Percentiles rank a stretch among this genome's conserved stretches.
These are phyloP conservation scores for Torulaspora delbrueckii DNA, from an alignment of 805 yeast species.

Conservation along the genomic window DNA sequence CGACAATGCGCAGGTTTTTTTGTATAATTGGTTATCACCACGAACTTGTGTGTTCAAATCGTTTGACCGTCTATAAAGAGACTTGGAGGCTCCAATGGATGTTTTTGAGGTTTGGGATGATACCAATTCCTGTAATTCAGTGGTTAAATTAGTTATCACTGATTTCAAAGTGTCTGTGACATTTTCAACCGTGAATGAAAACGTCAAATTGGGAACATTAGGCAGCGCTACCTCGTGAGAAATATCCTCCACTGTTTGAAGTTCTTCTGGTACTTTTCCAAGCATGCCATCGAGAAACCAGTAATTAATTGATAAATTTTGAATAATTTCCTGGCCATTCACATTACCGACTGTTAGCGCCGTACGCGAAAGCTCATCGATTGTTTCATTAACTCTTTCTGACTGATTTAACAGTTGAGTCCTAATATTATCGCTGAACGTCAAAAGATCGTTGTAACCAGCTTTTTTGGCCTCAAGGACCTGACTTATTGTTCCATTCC, in stretches of 20 bases:
- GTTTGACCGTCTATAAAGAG: not conserved
- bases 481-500: conserved; percentile 10
- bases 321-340: not conserved
- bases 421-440: conserved; percentile 11
- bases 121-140: not conserved
- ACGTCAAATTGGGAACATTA: not conserved
- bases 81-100: no score
- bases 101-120: not conserved
- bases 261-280: conserved; percentile 8
- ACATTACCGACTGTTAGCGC: conserved; percentile 11
- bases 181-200: not conserved
- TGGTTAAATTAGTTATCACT: not conserved
- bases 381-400: conserved; percentile 12
- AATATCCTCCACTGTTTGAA: not conserved
- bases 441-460: conserved; percentile 3
- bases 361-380: conserved; percentile 9
- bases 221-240: not conserved
- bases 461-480: conserved; percentile 4
- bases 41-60: not conserved
- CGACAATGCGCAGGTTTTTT: conserved; percentile 2
- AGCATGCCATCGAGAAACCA: conserved; percentile 13
- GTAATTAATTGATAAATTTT: conserved; percentile 12
- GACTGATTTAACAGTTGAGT: conserved; percentile 13
- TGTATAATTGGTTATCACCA: not conserved
- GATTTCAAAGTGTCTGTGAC: not conserved